Base-by-base conservation (phyloP, 2,329 filamentous ascomycete species). In the Sphaerulina vaccinii region DNA sequence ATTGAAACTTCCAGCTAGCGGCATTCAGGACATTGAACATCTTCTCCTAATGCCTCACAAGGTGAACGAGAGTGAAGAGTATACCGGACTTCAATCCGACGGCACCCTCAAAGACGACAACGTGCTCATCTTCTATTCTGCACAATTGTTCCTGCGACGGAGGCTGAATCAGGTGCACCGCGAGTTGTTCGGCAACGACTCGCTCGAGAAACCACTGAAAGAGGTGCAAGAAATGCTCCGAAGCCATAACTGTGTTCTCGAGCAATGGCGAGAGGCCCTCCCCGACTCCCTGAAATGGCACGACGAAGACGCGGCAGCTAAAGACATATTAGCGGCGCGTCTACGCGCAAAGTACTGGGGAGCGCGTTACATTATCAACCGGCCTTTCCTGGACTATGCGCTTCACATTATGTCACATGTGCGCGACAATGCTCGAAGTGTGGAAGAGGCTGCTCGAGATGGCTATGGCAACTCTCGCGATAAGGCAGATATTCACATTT, bases 271-370 rank as follows among this genome's bases (percentile, higher is more conserved):
- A 44, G 61, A 62, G 13, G 70, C 73, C 11, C 70, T 83, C 4
- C 78, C 78, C 0, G 57, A 68, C 1, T 53, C 64, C 3, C 64
- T 92, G 80, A 70, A 71, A 49, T 88, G 86, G 76, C 67, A 79
- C 2, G 86, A 90, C 54, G 70, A 77, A 1, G 88, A 95, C 49
- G 77, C 78, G 4, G 89, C 90, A 1, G 81, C 90, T 0, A 70
- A 66, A 0, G 84, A 96, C 43, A 90, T 97, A 54, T 83, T 96
- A 11, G 78, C 83, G 9, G 92, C 92, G 27, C 83, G 93, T 18
- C 77, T 97, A 55, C 85, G 92, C 36, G 93, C 88, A 11, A 97
- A 99, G 69, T 97, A 93, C 70, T 97, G 92, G 77, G 93, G 93
- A 16, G 91, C 90, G 0, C 82, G 87, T 58, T 90, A 95, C 56